A percentile compares a stretch with the other conserved stretches of the same genome.
phyloP scores from a whole-genome alignment of 169 alveolate species.

The Cryptosporidium sp. region DNA sequence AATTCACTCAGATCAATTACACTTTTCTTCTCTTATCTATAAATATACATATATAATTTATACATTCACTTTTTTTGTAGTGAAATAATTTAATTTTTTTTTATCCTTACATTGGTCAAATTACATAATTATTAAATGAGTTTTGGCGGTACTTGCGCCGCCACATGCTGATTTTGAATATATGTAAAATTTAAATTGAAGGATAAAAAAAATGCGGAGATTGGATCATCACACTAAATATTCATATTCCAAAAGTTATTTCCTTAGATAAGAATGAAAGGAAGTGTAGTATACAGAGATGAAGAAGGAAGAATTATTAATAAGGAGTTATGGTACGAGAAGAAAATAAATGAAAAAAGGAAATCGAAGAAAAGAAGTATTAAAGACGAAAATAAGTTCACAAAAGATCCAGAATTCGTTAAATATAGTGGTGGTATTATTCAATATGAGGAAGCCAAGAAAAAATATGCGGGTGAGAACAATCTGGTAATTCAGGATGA shows the following conservation, averaged over 20 bases:
- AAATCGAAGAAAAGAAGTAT: not conserved
- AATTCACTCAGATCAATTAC: not conserved
- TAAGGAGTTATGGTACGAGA: constrained; percentile 42
- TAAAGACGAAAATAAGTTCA: not conserved
- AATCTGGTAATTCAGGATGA: not conserved
- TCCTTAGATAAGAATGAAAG: constrained; percentile 9
- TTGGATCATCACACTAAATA: too few relatives aligned
- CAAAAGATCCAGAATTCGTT: constrained; percentile 15
- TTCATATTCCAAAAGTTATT: not conserved
- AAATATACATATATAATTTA: too few relatives aligned
- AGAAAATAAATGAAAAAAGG: constrained; percentile 14
- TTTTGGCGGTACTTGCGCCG: not conserved
- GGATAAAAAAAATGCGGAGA: not conserved
- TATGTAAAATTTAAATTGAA: not conserved
- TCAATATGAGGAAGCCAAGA: constrained; percentile 7
- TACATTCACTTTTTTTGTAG: too few relatives aligned
- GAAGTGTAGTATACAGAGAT: constrained; percentile 14
- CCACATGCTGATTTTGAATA: not conserved
- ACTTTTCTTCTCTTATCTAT: too few relatives aligned
- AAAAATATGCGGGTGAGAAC: not conserved
- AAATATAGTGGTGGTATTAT: constrained; percentile 41
- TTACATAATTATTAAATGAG: not conserved
- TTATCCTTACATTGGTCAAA: not conserved
- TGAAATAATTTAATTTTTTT: not conserved
- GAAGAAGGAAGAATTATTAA: constrained; percentile 31